Base-by-base conservation (phyloP, 306 rosid species). In the Castanopsis chinensis region DNA sequence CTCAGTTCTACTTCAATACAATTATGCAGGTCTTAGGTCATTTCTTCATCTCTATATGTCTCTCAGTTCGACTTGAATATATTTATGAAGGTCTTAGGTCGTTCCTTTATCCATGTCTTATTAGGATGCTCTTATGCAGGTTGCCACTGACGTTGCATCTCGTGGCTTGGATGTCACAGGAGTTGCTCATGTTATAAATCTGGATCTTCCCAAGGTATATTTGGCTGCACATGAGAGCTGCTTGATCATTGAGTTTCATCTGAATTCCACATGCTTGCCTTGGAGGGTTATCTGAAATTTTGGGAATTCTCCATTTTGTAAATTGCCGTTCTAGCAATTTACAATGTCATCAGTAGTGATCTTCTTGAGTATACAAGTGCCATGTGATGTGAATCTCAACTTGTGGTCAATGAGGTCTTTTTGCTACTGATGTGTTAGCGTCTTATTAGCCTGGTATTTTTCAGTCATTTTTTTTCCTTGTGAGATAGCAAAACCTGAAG, bases 91-190 rank as follows among this genome's bases (percentile, higher is more conserved):
- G 54, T 59, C 67, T 73, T 23, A 51, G 37, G 43, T 78, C 71
- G 27, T 32, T 45, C 58, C 19, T 17, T 55, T 43, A 30, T 15
- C 56, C 9, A 45, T 58, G 77, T 21, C 79, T 80, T 59, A 60
- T 43, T 77, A 69, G 67, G 78, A 72, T 70, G 60, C 15, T 55
- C 43, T 78, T 54, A 53, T 82, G 76, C 85, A 92, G 97, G 96
- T 92, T 76, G 97, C 97, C 54, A 92, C 97, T 25, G 97, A 92
- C 83, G 97, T 92, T 33, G 97, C 97, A 43, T 92, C 97, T 71
- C 94, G 97, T 55, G 97, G 97, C 58, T 85, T 92, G 91, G 97
- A 92, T 85, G 97, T 92, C 86, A 85, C 96, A 27, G 97, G 97
- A 86, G 96, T 92, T 77, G 85, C 97, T 13, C 96, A 91, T 81